Conservation (phyloP, 176 grass and related monocot genomes). For the Juncus effusus region DNA sequence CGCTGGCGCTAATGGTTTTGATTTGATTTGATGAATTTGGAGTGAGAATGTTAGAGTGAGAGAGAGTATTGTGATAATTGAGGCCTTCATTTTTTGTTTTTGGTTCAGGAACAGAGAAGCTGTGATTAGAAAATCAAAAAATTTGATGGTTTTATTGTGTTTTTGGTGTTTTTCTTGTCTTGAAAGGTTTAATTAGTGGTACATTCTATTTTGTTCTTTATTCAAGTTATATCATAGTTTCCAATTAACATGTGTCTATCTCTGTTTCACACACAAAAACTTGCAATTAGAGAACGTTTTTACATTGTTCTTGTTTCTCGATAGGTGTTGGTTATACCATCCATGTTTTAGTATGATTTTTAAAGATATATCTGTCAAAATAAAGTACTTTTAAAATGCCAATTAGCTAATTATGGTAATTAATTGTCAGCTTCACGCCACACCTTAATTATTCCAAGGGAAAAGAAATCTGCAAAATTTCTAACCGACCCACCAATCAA, state of each 20-base stretch:
- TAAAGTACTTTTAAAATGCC: no score
- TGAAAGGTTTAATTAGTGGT: background rate
- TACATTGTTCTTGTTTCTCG: background rate
- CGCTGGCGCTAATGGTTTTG: constrained; percentile 34
- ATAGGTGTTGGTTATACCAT: background rate
- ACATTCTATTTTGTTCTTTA: constrained; percentile 17
- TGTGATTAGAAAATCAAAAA: background rate
- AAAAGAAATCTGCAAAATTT: constrained; percentile 12
- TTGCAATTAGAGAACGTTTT: background rate
- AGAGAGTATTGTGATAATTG: constrained; percentile 1
- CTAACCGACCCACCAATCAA: constrained; percentile 15
- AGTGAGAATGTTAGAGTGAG: constrained; percentile 1
- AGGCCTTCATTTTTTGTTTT: constrained; percentile 9
- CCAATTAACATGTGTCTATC: background rate
- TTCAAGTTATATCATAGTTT: background rate
- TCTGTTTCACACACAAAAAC: background rate
- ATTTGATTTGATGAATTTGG: constrained; percentile 15
- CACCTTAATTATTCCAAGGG: background rate
- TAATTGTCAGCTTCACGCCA: no score
- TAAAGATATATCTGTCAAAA: no score
- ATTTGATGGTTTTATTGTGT: constrained; percentile 26
- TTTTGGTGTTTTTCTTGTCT: constrained; percentile 9
- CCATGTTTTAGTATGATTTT: no score
- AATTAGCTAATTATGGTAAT: no score
- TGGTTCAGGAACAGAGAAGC: background rate